These are phyloP conservation scores for Plasmopara muralis DNA, from an alignment of 352 stramenopile genomes.

Conservation along the genomic window DNA sequence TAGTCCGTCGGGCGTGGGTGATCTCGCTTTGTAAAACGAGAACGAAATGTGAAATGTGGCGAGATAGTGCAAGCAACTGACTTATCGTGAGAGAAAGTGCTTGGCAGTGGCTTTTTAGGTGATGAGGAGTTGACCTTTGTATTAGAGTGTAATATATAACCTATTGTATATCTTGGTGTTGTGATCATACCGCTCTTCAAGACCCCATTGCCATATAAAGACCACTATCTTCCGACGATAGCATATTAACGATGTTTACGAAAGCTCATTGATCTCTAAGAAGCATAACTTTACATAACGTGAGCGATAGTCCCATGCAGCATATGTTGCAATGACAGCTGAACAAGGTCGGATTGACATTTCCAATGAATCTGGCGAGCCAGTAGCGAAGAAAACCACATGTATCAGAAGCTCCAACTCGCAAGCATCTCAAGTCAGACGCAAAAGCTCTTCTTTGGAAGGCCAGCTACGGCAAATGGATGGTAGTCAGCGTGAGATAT, in stretches of 20 bases:
- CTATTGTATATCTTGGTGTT: slow-evolving; percentile 27
- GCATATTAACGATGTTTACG: no score
- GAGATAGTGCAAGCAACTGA: background rate
- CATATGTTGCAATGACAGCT: slow-evolving; percentile 24
- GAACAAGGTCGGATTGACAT: slow-evolving; percentile 31
- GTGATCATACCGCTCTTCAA: no score
- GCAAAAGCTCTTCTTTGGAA: no score
- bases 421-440: background rate
- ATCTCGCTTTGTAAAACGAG: slow-evolving; percentile 40
- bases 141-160: slow-evolving; percentile 55
- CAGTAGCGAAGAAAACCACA: slow-evolving; percentile 5
- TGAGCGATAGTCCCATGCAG: background rate
- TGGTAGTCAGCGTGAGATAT: background rate
- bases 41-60: background rate
- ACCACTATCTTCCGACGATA: no score
- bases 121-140: slow-evolving; percentile 19
- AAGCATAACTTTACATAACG: background rate
- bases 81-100: slow-evolving; percentile 2
- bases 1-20: slow-evolving; percentile 46
- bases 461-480: background rate
- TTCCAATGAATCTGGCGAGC: slow-evolving; percentile 1
- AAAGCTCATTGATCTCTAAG: background rate
- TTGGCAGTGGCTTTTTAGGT: slow-evolving; percentile 12
- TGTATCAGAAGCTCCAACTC: background rate
- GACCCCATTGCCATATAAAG: no score